A percentile compares a stretch with the other conserved stretches of the same genome.
Conservation (phyloP, 192 early-diverging fungal species). For the Dissophora globulifera region DNA sequence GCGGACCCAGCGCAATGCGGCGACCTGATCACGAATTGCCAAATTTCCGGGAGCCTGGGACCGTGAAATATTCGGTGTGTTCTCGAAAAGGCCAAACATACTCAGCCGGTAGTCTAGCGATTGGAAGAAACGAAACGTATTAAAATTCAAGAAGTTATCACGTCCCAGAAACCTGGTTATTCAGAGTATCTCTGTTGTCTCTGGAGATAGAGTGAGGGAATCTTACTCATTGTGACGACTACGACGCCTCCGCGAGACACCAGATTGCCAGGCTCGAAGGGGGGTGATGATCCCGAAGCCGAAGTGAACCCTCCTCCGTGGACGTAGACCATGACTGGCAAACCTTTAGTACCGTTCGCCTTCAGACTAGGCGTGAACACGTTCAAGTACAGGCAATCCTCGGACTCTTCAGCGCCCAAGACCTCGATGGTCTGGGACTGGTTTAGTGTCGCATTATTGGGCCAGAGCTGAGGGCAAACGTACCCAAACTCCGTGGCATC, state of each 20-base stretch:
- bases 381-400: slow-evolving; percentile 50
- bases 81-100: slow-evolving; percentile 27
- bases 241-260: slow-evolving; percentile 43
- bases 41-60: slow-evolving; percentile 25
- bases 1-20: slow-evolving; percentile 68
- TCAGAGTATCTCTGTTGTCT: no score
- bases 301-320: slow-evolving; percentile 15
- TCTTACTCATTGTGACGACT: slow-evolving; percentile 36
- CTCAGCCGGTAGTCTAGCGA: slow-evolving; percentile 29
- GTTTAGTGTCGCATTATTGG: background rate
- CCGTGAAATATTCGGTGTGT: background rate
- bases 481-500: slow-evolving; percentile 18
- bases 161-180: background rate
- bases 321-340: slow-evolving; percentile 41
- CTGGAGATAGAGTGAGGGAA: no score
- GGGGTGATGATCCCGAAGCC: background rate
- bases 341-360: background rate
- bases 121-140: background rate
- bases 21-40: slow-evolving; percentile 23
- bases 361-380: slow-evolving; percentile 42
- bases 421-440: background rate
- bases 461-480: slow-evolving; percentile 18
- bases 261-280: slow-evolving; percentile 42
- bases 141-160: background rate
- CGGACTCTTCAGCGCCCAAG: slow-evolving; percentile 8